Percentiles rank a stretch among this genome's conserved stretches.
Evolutionary conservation across 148 eudicot species (phyloP).

Genomic region (Persicaria tinctoria): DNA sequence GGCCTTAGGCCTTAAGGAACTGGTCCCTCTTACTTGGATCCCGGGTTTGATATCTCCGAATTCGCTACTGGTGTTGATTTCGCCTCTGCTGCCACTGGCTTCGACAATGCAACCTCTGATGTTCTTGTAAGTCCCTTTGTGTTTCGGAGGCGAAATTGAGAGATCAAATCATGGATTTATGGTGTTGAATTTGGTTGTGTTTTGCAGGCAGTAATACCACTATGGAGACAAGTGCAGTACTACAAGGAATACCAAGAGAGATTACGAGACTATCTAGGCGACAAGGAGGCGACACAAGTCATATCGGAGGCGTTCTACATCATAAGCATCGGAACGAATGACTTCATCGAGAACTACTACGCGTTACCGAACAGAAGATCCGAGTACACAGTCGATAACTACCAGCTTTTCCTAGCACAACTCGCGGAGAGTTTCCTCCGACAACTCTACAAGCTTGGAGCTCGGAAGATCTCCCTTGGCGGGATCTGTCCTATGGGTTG

Average conservation of each 20-base stretch:
- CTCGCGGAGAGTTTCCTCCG: conserved; percentile 27
- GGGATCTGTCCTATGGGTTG: conserved; percentile 58
- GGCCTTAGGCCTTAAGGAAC: conserved; percentile 51
- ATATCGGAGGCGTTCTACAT: conserved; percentile 32
- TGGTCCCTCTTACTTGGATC: conserved; percentile 81
- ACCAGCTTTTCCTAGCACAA: conserved; percentile 20
- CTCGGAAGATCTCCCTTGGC: conserved; percentile 35
- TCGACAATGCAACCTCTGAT: conserved; percentile 68
- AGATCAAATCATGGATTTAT: not conserved
- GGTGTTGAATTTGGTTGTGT: not conserved
- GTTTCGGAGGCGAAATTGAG: not conserved
- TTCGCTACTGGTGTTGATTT: conserved; percentile 76
- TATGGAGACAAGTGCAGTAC: conserved; percentile 67
- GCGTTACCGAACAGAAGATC: conserved; percentile 20
- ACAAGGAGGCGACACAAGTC: conserved; percentile 29
- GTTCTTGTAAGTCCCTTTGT: conserved; percentile 53
- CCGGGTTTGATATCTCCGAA: conserved; percentile 43
- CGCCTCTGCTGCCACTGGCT: conserved; percentile 97
- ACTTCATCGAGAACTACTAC: conserved; percentile 55
- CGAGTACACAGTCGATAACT: conserved; percentile 28
- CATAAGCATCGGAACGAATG: conserved; percentile 51
- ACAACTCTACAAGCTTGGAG: conserved; percentile 28
- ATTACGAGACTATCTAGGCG: conserved; percentile 40
- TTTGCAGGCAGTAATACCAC: conserved; percentile 68
- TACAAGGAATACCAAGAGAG: conserved; percentile 60